phyloP scores from a whole-genome alignment of 2,329 filamentous ascomycete species.

The Epichloe uncinata region DNA sequence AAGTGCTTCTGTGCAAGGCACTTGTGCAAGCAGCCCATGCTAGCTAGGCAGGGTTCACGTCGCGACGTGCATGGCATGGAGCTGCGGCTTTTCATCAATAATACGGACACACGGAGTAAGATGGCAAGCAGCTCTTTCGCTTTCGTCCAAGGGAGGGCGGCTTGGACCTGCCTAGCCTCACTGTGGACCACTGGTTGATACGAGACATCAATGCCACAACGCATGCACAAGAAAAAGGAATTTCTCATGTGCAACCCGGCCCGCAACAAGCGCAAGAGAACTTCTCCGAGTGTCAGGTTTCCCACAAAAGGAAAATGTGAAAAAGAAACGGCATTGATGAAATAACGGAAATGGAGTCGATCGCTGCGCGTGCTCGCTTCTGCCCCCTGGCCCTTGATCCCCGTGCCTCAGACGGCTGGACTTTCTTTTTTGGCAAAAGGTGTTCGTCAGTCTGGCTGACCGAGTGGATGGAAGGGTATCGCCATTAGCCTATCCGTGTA shows the following conservation, averaged over 20 bases:
- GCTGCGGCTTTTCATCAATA: background rate
- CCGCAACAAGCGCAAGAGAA: background rate
- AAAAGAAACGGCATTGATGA: background rate
- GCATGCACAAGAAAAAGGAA: slow-evolving; percentile 1
- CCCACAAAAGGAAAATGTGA: background rate
- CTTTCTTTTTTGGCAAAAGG: background rate
- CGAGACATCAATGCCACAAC: slow-evolving; percentile 2
- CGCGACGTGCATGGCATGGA: slow-evolving; percentile 3
- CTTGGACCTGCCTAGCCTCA: background rate
- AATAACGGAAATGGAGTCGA: background rate
- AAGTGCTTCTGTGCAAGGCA: background rate
- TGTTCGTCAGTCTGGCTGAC: background rate
- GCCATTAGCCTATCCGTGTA: background rate
- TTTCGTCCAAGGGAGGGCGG: background rate
- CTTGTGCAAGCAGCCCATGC: slow-evolving; percentile 1
- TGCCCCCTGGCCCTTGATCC: background rate
- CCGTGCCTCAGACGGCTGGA: background rate
- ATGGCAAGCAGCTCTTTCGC: background rate
- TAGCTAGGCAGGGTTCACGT: slow-evolving; percentile 1
- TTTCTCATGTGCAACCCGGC: background rate
- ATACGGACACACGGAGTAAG: background rate
- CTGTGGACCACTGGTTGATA: background rate
- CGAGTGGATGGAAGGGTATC: background rate
- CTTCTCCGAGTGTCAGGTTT: background rate
- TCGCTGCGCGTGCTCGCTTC: background rate